These are phyloP conservation scores for Lithohypha guttulata DNA, from an alignment of 2,329 filamentous ascomycete genomes.

Conservation along the genomic window DNA sequence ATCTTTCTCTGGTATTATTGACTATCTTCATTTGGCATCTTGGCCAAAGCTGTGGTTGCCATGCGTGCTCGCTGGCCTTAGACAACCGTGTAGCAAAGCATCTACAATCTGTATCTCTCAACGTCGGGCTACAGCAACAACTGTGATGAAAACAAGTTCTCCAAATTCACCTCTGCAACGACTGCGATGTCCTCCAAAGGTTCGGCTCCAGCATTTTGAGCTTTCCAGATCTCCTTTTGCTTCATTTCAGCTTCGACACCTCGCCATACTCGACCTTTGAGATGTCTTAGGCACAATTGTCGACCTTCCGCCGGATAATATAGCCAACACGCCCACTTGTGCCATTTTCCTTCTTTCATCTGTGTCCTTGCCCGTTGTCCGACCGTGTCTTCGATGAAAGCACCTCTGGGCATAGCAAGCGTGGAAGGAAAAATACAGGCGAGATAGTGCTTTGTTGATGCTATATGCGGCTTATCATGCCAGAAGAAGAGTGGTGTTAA, in stretches of 20 bases:
- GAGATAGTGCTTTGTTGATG: conserved; percentile 1
- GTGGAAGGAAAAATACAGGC: background rate
- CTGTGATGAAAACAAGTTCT: too few relatives aligned
- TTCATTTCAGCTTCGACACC: background rate
- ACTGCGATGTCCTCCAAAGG: too few relatives aligned
- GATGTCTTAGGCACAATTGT: conserved; percentile 1
- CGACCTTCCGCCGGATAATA: background rate
- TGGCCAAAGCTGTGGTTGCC: too few relatives aligned
- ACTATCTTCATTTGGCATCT: too few relatives aligned
- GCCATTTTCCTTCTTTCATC: conserved; percentile 5
- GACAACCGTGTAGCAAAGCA: too few relatives aligned
- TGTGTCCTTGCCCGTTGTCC: background rate
- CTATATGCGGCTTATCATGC: conserved; percentile 3
- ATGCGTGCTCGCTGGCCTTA: too few relatives aligned
- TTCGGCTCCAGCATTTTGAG: background rate
- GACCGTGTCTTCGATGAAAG: conserved; percentile 1
- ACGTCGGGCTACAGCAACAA: too few relatives aligned
- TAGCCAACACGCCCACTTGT: conserved; percentile 5
- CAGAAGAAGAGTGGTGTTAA: conserved; percentile 4
- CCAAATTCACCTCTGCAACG: too few relatives aligned
- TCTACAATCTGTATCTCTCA: too few relatives aligned
- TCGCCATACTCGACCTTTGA: conserved; percentile 3
- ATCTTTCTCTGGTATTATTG: too few relatives aligned
- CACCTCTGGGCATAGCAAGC: background rate
- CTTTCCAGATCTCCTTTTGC: background rate